Base-by-base conservation (phyloP, 2,329 filamentous ascomycete species). In the Emydomyces testavorans region DNA sequence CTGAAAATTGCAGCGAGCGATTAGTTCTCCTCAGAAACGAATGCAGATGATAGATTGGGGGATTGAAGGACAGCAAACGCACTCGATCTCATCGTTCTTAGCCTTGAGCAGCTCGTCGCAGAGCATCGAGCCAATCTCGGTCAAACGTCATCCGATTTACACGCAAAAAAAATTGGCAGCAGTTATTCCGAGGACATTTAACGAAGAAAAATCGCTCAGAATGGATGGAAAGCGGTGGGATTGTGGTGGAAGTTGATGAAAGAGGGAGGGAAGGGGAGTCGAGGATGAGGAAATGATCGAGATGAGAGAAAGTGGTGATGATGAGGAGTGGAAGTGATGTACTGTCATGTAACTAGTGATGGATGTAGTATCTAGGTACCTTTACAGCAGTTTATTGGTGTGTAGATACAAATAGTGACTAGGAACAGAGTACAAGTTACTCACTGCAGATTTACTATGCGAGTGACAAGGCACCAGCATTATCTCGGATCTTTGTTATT, bases 71-170 rank as follows among this genome's bases (percentile, higher is more conserved):
- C 56, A 61, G 58, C 62, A 63, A 59, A 69, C 68, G 60, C 62
- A 73, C 70, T 68, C 65, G 67, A 71, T 69, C 67, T 72, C 69
- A 66, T 71, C 65, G 59, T 69, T 69, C 63, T 71, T 71, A 62
- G 66, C 67, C 60, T 63, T 65, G 60, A 72, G 65, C 58, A 70
- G 67, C 66, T 70, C 68, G 64, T 71, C 66, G 57, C 65, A 64
- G 66, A 70, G 65, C 68, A 71, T 71, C 61, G 66, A 66, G 68
- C 63, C 65, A 66, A 67, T 59, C 65, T 67, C 60, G 62, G 65
- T 61, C 64, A 67, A 60, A 64, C 65, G 64, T 63, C 70, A 71
- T 71, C 65, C 68, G 68, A 71, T 69, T 69, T 63, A 67, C 65
- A 65, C 64, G 65, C 63, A 61, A 58, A 67, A 67, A 71, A 60